Evolutionary conservation across 2,329 filamentous ascomycete genomes (phyloP), one percentile per base, ranked within the genome.

Genomic region (Drechmeria coniospora): DNA sequence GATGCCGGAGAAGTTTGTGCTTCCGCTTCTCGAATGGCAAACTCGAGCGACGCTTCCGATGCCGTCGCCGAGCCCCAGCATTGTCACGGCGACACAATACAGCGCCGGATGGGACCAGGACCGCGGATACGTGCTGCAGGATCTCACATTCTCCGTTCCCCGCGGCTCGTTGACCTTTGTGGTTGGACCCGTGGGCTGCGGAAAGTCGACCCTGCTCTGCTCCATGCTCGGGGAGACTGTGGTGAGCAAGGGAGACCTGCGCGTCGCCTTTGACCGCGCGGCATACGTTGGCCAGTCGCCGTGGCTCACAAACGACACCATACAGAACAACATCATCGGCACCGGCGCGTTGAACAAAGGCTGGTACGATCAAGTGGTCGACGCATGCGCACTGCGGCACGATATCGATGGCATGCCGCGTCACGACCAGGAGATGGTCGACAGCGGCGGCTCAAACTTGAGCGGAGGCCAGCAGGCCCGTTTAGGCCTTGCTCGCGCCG

Each of bases 381-480:
- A 39, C 2, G 45, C 46, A 2, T 59, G 55, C 21, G 45, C 43
- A 1, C 31, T 59, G n/a, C 40, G 47, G 1, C 37, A 48, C 8
- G 55, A 59, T 18, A 35, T 58, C 6, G 24, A 37, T 1, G 28
- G 31, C 3, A 39, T 57, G 25, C 36, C 48, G 5, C 37, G 45
- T 18, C 43, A 50, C 6, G 50, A 53, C 28, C 31, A 45, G 4
- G 57, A 53, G 0, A 33, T 48, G 10, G 47, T 61, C 29, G 57
- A 59, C 3, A 53, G 47, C n/a, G 46, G 49, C 6, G 59, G 59
- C 2, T 42, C 58, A 6, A 49, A 44, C 5, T 35, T 63, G 2
- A 61, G 57, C 21, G 59, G 59, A 20, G 59, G 59, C 1, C 59
- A 63, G 29, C 55, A 47, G 22, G 53, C 57, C 16, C 44, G 57